Percentiles rank a stretch among this genome's conserved stretches.
Conservation (phyloP, 2,329 filamentous ascomycete genomes). For the Claviceps cyperi region DNA sequence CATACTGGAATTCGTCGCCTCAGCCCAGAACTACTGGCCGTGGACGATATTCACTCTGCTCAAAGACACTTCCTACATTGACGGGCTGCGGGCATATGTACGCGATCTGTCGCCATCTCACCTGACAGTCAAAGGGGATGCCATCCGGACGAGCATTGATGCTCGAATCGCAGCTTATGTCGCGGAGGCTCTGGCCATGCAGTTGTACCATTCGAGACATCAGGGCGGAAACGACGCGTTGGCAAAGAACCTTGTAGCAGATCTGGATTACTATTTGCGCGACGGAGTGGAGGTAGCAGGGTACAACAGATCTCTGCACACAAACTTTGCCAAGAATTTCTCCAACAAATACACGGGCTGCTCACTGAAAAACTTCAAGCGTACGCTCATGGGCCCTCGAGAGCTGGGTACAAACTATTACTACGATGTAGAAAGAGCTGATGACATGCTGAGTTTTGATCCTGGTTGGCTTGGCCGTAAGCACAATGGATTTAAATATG, state of each 20-base stretch:
- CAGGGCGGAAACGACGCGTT: slow-evolving; percentile 50
- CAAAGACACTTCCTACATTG: slow-evolving; percentile 59
- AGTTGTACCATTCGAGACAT: slow-evolving; percentile 74
- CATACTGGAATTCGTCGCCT: slow-evolving; percentile 74
- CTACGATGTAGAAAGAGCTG: slow-evolving; percentile 65
- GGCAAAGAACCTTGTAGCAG: slow-evolving; percentile 55
- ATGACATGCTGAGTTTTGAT: slow-evolving; percentile 63
- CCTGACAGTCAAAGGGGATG: slow-evolving; percentile 38
- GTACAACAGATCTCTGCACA: slow-evolving; percentile 80
- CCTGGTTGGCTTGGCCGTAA: slow-evolving; percentile 58
- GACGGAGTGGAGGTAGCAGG: slow-evolving; percentile 64
- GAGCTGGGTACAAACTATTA: slow-evolving; percentile 66
- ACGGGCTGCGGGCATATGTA: slow-evolving; percentile 57
- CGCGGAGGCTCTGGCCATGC: slow-evolving; percentile 80
- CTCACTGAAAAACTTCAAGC: slow-evolving; percentile 65
- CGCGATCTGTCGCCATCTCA: slow-evolving; percentile 39
- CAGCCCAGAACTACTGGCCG: slow-evolving; percentile 87
- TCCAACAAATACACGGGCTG: slow-evolving; percentile 60
- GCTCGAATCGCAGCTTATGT: slow-evolving; percentile 66
- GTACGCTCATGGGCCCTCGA: slow-evolving; percentile 50
- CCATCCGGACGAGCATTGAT: slow-evolving; percentile 43
- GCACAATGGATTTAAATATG: slow-evolving; percentile 61
- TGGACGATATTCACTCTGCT: slow-evolving; percentile 78
- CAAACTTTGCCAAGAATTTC: slow-evolving; percentile 75
- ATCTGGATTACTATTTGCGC: slow-evolving; percentile 66